Evolutionary conservation across 164 flowering plant genomes (phyloP).

Genomic region (Brasenia schreberi): DNA sequence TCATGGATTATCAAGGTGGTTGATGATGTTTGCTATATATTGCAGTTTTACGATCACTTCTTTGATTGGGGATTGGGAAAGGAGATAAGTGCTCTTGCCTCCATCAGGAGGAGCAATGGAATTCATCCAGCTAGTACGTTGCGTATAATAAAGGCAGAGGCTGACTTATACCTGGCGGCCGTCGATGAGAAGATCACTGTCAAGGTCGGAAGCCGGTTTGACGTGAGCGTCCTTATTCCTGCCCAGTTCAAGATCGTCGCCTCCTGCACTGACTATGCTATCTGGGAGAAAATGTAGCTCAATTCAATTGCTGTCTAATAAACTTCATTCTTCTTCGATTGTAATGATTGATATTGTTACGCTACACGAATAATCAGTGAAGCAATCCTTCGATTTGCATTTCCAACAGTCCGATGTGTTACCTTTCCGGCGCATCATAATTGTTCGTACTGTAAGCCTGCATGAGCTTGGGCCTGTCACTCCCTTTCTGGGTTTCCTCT

Average conservation of each 20-base stretch:
- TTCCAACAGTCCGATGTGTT: too few relatives aligned
- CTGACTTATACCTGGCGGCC: constrained; percentile 3
- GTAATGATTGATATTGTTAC: too few relatives aligned
- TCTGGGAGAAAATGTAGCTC: constrained; percentile 2
- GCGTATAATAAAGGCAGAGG: not conserved
- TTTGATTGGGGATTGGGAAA: constrained; percentile 1
- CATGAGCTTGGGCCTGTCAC: too few relatives aligned
- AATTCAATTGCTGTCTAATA: too few relatives aligned
- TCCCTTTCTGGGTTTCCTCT: too few relatives aligned
- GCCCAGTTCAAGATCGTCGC: not conserved
- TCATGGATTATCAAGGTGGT: not conserved
- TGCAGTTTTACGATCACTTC: constrained; percentile 3
- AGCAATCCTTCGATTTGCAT: too few relatives aligned
- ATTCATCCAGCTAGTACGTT: not conserved
- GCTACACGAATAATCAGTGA: too few relatives aligned
- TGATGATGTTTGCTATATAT: not conserved
- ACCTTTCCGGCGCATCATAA: too few relatives aligned
- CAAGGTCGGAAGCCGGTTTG: not conserved
- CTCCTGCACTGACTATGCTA: constrained; percentile 1
- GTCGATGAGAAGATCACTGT: constrained; percentile 2
- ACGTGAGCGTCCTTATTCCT: not conserved
- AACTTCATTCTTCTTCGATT: too few relatives aligned
- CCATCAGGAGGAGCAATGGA: not conserved
- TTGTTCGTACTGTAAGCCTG: too few relatives aligned
- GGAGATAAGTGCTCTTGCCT: not conserved